phyloP scores from a whole-genome alignment of 2,329 filamentous ascomycete genomes.

The Trichophyton rubrum region DNA sequence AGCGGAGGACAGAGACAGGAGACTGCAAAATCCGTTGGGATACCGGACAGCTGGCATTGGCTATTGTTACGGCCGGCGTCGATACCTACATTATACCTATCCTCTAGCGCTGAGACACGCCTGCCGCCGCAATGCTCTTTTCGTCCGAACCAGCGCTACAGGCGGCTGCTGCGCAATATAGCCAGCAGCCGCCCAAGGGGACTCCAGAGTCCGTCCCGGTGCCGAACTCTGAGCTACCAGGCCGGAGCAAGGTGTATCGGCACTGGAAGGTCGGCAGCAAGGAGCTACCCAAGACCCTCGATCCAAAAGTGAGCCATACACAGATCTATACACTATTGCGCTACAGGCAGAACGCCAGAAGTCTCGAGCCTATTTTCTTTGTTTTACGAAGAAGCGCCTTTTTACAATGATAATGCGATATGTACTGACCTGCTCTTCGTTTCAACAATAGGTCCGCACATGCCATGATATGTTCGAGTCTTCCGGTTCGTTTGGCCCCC shows the following conservation, averaged over 20 bases:
- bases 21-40: background rate
- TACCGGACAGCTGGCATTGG: no score
- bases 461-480: slow-evolving; percentile 71
- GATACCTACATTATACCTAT: background rate
- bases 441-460: slow-evolving; percentile 42
- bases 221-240: slow-evolving; percentile 59
- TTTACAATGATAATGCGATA: background rate
- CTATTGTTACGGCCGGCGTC: background rate
- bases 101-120: background rate
- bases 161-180: slow-evolving; percentile 2
- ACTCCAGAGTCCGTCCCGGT: slow-evolving; percentile 66
- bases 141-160: slow-evolving; percentile 5
- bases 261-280: slow-evolving; percentile 63
- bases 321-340: no score
- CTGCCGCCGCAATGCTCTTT: slow-evolving; percentile 7
- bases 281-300: slow-evolving; percentile 56
- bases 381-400: no score
- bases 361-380: no score
- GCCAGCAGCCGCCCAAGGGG: slow-evolving; percentile 54
- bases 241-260: slow-evolving; percentile 65
- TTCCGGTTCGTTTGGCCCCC: slow-evolving; percentile 29
- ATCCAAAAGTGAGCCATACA: slow-evolving; percentile 44
- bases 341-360: no score
- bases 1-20: background rate
- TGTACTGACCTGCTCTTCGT: background rate